phyloP scores from a whole-genome alignment of 140 eudicot genomes.

The Flaveria floridana region DNA sequence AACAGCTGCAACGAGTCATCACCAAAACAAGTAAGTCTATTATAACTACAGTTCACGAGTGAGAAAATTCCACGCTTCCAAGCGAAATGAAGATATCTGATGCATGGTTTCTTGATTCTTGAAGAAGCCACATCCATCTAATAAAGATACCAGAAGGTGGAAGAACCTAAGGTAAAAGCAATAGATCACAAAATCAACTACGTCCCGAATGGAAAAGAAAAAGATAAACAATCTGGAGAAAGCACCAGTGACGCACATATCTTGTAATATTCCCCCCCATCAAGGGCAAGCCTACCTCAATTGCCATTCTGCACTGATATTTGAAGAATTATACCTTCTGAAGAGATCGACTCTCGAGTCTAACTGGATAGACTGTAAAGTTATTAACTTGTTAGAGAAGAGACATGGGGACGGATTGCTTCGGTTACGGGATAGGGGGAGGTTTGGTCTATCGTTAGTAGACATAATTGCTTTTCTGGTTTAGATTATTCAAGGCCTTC shows the following conservation, averaged over 20 bases:
- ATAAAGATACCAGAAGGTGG: slow-evolving; percentile 45
- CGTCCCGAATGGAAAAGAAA: slow-evolving; percentile 29
- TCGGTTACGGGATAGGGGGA: slow-evolving; percentile 23
- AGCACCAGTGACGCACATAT: slow-evolving; percentile 40
- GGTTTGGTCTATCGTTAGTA: background rate
- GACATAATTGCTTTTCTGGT: background rate
- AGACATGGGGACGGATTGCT: slow-evolving; percentile 1
- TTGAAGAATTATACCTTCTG: slow-evolving; percentile 18
- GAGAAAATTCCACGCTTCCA: slow-evolving; percentile 55
- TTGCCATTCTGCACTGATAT: slow-evolving; percentile 36
- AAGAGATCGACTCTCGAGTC: slow-evolving; percentile 19
- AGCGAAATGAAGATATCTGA: slow-evolving; percentile 43
- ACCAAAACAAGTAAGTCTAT: slow-evolving; percentile 46
- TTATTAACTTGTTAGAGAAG: slow-evolving; percentile 20
- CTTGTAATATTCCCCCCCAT: slow-evolving; percentile 44
- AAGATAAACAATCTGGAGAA: slow-evolving; percentile 27
- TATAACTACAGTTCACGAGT: slow-evolving; percentile 48
- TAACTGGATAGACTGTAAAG: slow-evolving; percentile 28
- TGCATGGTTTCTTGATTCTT: slow-evolving; percentile 48
- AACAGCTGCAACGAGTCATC: slow-evolving; percentile 66
- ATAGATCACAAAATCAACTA: slow-evolving; percentile 63
- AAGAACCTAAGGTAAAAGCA: slow-evolving; percentile 68
- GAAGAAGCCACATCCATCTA: slow-evolving; percentile 55
- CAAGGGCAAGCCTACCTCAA: slow-evolving; percentile 60
- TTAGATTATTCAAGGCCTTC: background rate